phyloP scores from a whole-genome alignment of 1,284 basidiomycete genomes.

The Porodaedalea pini region DNA sequence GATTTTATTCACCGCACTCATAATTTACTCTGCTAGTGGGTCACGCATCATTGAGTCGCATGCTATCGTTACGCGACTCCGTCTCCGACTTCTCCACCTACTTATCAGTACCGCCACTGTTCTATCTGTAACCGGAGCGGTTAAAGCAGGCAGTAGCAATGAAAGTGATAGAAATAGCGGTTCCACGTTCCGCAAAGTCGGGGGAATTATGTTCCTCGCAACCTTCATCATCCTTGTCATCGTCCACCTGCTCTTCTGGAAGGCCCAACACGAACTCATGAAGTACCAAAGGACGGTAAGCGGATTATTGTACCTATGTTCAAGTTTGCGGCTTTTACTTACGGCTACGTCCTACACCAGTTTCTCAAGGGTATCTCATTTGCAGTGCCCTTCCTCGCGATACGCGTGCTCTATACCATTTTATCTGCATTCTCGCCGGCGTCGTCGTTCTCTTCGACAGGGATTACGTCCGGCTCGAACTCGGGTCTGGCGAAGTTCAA shows the following conservation, averaged over 20 bases:
- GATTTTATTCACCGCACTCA: neutral
- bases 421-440: constrained; percentile 42
- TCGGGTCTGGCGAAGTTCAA: constrained; percentile 18
- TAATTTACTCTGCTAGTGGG: constrained; percentile 26
- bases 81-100: constrained; percentile 40
- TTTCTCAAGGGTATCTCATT: constrained; percentile 48
- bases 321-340: neutral
- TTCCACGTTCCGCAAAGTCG: constrained; percentile 26
- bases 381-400: constrained; percentile 56
- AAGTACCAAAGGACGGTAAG: constrained; percentile 46
- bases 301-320: neutral
- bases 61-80: constrained; percentile 19
- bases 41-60: constrained; percentile 29
- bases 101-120: constrained; percentile 42
- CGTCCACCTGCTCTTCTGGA: constrained; percentile 46
- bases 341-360: constrained; percentile 35
- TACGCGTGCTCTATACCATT: constrained; percentile 51
- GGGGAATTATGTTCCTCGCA: constrained; percentile 46
- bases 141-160: constrained; percentile 21
- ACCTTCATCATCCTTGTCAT: constrained; percentile 43
- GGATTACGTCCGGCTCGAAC: neutral
- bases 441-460: neutral
- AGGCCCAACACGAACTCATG: constrained; percentile 41
- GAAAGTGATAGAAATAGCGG: constrained; percentile 4
- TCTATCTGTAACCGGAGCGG: constrained; percentile 49